Evolutionary conservation across 768 basidiomycete species (phyloP), one percentile per base, ranked within the genome.

Genomic region (Russula dissimulans): DNA sequence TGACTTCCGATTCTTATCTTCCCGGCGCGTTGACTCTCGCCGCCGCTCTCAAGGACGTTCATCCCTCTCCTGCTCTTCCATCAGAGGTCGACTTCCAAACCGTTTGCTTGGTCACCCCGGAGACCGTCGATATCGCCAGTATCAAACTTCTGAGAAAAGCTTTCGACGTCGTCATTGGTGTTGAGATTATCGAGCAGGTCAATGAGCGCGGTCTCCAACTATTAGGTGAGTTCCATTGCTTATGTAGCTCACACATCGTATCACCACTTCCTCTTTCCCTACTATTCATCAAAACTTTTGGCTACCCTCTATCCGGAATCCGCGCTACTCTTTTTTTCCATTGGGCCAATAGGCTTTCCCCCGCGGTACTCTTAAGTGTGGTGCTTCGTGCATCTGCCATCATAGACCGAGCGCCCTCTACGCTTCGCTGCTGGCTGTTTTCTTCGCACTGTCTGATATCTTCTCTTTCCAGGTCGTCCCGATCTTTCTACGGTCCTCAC

Each of bases 401-500:
- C 43, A 38, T 26, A 15, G 34, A 31, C 29, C 26, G 7, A 2
- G 22, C 47, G n/a, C 47, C 8, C 17, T 34, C 47, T 32, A 17
- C 31, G 11, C 48, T 14, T 11, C 50, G 34, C 48, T 44, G 29
- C 32, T 15, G 29, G 47, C 10, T 22, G 38, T 36, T 31, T 43
- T 29, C 55, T 41, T 53, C 44, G 12, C 39, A 43, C 7, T 34
- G n/a, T 65, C 22, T 50, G 22, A 54, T 32, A 43, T 15, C 32
- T 18, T 51, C 10, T 26, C 47, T 17, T 54, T 39, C 46, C 72
- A 98, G 95, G 97, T 69, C 94, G 97, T 60, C 91, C 85, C 31
- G 95, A 99, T 76, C 85, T 99, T 60, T 81, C 85, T 70, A 85
- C 89, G 62, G 92, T 95, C 73, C 83, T 98, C 74, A 97, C 97